Evolutionary conservation across 345 rosid species (phyloP), one percentile per base, ranked within the genome.

Genomic region (Aquilaria yunnanensis): DNA sequence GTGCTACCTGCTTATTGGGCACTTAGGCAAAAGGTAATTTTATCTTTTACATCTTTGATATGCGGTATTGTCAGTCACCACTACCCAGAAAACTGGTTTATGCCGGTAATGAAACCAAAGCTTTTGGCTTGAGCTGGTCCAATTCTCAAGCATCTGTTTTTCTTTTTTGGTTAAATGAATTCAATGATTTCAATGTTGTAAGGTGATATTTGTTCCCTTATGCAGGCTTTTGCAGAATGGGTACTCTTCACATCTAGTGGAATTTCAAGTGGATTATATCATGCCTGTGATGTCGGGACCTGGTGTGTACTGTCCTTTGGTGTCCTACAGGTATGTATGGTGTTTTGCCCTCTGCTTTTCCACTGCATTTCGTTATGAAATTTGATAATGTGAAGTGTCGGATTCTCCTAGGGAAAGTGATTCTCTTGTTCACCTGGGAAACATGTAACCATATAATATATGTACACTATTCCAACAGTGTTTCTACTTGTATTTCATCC

Each of bases 191-290:
- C 32, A 11, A 55, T 55, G 45, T 47, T 51, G 11, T 43, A 48
- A 54, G 47, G 50, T 37, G 30, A 54, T 41, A 62, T 67, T 71
- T 45, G 9, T 70, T 70, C 51, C 54, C 68, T 55, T 54, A 13
- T 72, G 67, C 81, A 94, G 97, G 97, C 90, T 51, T 90, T 81
- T 76, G 74, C 99, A 70, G 99, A 94, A 77, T 90, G 97, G 99
- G 95, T 90, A 59, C 72, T 94, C 65, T 94, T 83, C 75, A 94
- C 99, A 6, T 71, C 79, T 10, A 94, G 99, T 60, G 96, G 96
- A 59, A 85, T 90, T 77, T 82, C 96, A 23, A 94, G 99, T 71
- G 99, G 87, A 60, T 70, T 94, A 58, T 94, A 94, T 75, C 99
- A 94, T 77, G 97, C 99, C 33, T 94, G 99, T 61, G 99, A 90